These are phyloP conservation scores for Pseudopithomyces chartarum DNA, from an alignment of 2,329 filamentous ascomycete species.

Conservation along the genomic window DNA sequence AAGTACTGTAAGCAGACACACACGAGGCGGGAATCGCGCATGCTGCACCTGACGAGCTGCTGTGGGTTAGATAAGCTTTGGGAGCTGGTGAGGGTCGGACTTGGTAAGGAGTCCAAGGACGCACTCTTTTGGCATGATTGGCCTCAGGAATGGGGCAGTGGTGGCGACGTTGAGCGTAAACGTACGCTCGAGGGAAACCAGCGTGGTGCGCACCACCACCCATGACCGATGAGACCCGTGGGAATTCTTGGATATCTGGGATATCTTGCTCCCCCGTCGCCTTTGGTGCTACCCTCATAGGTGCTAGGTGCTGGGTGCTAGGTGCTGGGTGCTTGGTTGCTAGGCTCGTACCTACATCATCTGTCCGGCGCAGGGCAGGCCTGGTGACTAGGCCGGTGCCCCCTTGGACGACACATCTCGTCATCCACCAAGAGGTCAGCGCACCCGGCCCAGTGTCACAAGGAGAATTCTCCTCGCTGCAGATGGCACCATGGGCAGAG, in stretches of 20 bases:
- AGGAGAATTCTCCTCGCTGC: slow-evolving; percentile 5
- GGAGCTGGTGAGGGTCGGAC: neutral
- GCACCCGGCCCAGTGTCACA: slow-evolving; percentile 18
- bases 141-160: slow-evolving; percentile 15
- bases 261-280: too few relatives aligned
- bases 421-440: slow-evolving; percentile 23
- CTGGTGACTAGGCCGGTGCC: slow-evolving; percentile 37
- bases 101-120: too few relatives aligned
- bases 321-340: slow-evolving; percentile 18
- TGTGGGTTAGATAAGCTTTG: neutral
- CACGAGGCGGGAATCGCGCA: slow-evolving; percentile 17
- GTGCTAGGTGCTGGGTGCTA: too few relatives aligned
- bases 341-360: slow-evolving; percentile 34
- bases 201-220: too few relatives aligned
- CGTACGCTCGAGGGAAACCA: too few relatives aligned
- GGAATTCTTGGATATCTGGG: too few relatives aligned
- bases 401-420: slow-evolving; percentile 14
- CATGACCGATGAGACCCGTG: too few relatives aligned
- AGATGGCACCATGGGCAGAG: slow-evolving; percentile 11
- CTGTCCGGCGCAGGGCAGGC: slow-evolving; percentile 36
- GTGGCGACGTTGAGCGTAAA: neutral
- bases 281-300: too few relatives aligned
- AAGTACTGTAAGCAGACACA: neutral
- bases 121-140: slow-evolving; percentile 15
- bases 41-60: neutral